These are phyloP conservation scores for Drosera capensis DNA, from an alignment of 148 eudicot genomes.

Conservation along the genomic window DNA sequence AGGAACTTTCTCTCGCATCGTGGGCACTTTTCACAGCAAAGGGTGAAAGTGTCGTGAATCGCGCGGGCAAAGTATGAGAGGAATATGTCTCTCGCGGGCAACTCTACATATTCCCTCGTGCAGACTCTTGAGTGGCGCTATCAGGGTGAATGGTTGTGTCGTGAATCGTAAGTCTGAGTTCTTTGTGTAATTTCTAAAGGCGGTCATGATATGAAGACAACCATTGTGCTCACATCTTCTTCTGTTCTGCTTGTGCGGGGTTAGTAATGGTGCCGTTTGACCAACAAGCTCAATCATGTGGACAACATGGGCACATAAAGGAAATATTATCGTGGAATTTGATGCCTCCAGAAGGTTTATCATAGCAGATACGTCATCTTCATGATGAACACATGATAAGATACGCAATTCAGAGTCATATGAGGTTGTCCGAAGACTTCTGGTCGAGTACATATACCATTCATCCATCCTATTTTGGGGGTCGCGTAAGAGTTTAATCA, in stretches of 20 bases:
- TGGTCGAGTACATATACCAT: background rate
- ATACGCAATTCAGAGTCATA: constrained; percentile 3
- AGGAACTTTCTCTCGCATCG: too few relatives aligned
- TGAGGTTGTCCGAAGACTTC: background rate
- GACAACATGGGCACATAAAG: constrained; percentile 2
- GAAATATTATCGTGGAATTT: background rate
- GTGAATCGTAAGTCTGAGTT: background rate
- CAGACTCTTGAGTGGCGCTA: constrained; percentile 5
- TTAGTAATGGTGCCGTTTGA: constrained; percentile 2
- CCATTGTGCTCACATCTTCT: background rate
- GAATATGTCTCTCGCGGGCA: constrained; percentile 2
- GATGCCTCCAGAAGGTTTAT: constrained; percentile 7
- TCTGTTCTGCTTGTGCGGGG: constrained; percentile 1
- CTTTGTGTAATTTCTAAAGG: background rate
- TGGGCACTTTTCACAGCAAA: background rate
- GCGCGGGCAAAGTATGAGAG: constrained; percentile 10
- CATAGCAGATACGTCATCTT: constrained; percentile 11
- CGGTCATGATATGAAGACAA: constrained; percentile 2
- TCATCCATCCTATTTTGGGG: background rate
- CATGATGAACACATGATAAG: constrained; percentile 7
- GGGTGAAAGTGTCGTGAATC: too few relatives aligned
- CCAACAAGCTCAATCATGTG: constrained; percentile 9
- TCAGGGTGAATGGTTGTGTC: constrained; percentile 3
- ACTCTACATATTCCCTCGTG: constrained; percentile 8
- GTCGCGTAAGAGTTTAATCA: background rate